phyloP scores from a whole-genome alignment of 306 rosid genomes.

The Sophora flavescens region DNA sequence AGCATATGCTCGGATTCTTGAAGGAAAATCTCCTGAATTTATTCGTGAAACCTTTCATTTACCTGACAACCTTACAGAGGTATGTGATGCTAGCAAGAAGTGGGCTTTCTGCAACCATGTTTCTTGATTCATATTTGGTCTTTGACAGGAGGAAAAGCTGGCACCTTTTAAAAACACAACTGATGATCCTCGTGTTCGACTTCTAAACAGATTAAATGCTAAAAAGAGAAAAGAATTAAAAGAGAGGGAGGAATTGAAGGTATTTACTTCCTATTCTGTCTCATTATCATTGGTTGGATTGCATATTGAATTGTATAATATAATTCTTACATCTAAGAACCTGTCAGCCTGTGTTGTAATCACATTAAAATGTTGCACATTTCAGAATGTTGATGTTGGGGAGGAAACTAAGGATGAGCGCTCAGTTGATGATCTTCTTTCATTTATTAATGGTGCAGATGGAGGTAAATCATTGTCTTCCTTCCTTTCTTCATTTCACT shows the following conservation, averaged over 20 bases:
- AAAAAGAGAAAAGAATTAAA: slow-evolving; percentile 81
- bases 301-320: slow-evolving; percentile 29
- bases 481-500: slow-evolving; percentile 6
- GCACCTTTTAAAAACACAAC: slow-evolving; percentile 77
- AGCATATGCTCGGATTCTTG: slow-evolving; percentile 89
- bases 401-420: slow-evolving; percentile 83
- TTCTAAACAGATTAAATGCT: slow-evolving; percentile 84
- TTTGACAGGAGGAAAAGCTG: slow-evolving; percentile 85
- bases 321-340: not conserved
- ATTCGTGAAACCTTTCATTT: slow-evolving; percentile 86
- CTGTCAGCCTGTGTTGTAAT: slow-evolving; percentile 22
- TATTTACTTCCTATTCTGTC: slow-evolving; percentile 47
- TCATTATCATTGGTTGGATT: slow-evolving; percentile 44
- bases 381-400: slow-evolving; percentile 78
- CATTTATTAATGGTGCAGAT: slow-evolving; percentile 84
- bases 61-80: slow-evolving; percentile 95
- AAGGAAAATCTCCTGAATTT: slow-evolving; percentile 90
- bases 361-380: slow-evolving; percentile 23
- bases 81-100: slow-evolving; percentile 45
- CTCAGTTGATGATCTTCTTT: slow-evolving; percentile 88
- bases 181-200: slow-evolving; percentile 90
- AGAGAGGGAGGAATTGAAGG: slow-evolving; percentile 82
- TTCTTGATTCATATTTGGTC: slow-evolving; percentile 48
- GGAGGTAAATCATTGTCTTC: slow-evolving; percentile 58
- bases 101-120: slow-evolving; percentile 16